Base-by-base conservation (phyloP, 202 grass and related monocot genomes). In the Zoysia matrella region DNA sequence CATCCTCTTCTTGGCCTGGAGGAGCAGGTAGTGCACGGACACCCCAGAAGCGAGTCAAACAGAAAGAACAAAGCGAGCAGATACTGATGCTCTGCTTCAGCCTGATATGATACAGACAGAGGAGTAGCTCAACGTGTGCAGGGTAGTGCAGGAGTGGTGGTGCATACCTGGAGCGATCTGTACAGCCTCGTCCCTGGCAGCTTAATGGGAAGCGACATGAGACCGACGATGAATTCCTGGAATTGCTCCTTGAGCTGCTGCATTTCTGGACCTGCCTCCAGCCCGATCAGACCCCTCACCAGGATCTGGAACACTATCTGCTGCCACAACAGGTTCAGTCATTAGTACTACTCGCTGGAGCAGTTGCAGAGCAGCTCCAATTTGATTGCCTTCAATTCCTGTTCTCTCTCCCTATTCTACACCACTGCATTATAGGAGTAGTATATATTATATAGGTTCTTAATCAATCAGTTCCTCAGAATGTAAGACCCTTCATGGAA, bases 261-360 rank as follows among this genome's bases (percentile, higher is more conserved):
- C 93, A 95, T 96, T 84, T 99, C 91, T 52, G 89, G 68, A 15
- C 91, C 93, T 56, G 89, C 70, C 82, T 93, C 91, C 81, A 99
- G 83, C 73, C 96, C 96, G 56, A 99, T 99, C 87, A 99, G 82
- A 9, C 89, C 93, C 76, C 73, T 80, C 61, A 99, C 96, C 22
- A 96, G 91, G 61, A 99, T 95, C 53, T 90, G 87, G 87, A 99
- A 99, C 82, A 99, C 89, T 55, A 99, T 90, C 96, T 99, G 92
- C 67, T 93, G 90, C 51, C 86, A 69, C 62, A 40, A 41, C 54
- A 80, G 42, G 66, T 83, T 42, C 48, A 76, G 72, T 44, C 72
- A 75, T 70, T 36, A 36, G 30, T 36, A 36, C 30, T 47, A 43
- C 41, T 73, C 69, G 56, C 52, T 58, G 22, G 30, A 36, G 30